Base-by-base conservation (phyloP, 2,329 filamentous ascomycete genomes). In the Atkinsonella texensis region DNA sequence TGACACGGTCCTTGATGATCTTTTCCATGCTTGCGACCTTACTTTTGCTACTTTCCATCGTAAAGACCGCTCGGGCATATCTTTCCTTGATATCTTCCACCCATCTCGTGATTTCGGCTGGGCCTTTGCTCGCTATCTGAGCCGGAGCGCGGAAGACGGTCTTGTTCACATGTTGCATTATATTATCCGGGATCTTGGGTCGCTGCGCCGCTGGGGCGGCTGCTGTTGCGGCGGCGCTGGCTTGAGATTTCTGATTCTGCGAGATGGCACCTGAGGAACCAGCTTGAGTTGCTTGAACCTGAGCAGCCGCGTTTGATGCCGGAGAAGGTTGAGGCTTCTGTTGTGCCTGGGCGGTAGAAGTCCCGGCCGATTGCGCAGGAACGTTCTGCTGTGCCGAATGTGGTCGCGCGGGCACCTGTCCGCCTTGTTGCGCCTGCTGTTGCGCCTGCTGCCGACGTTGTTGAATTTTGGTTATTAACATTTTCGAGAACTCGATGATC, bases 401-500 rank as follows among this genome's bases (percentile, higher is more conserved):
- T 44, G 63, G 61, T 42, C 61, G 59, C 46, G 51, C 35, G 23
- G 46, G 28, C 32, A 35, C 38, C 43, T 61, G 60, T 40, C 56
- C 58, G 50, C 56, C 57, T 47, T 57, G 58, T 49, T 60, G 62
- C 13, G 49, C 53, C 38, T 63, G 59, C 15, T 66, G 63, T 31
- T 67, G 64, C 9, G 65, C 63, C 48, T 68, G 67, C 2, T 57
- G 59, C 32, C 68, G 63, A 17, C 68, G 63, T 48, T 63, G 61
- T 49, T 75, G 70, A 5, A 80, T 70, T 62, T 81, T 83, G 0
- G 62, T 63, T 3, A 72, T 64, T 2, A 84, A 70, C 64, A 79
- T 80, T 43, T 72, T 72, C 0, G 80, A 79, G 60, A 84, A 84
- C 9, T 83, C 79, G 7, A 68, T 63, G 20, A 84, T 76, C 65